phyloP scores from a whole-genome alignment of 2,329 filamentous ascomycete genomes.

The Ceratocystis ficicola region DNA sequence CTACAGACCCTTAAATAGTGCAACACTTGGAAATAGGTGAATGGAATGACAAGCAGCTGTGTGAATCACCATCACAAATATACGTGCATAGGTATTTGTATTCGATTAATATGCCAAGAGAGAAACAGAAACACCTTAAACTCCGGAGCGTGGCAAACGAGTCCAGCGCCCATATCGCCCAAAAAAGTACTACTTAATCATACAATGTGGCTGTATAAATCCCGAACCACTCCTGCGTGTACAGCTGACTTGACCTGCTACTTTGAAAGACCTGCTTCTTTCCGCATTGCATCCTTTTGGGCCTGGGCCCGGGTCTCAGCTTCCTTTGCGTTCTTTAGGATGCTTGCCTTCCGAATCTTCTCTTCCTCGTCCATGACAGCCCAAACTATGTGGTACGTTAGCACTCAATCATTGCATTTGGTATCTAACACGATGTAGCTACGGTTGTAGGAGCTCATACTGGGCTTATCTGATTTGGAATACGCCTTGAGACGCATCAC shows the following conservation, averaged over 20 bases:
- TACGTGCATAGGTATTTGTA: too few species aligned
- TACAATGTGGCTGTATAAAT: not conserved
- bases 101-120: not conserved
- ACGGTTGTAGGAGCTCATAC: constrained; percentile 39
- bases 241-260: constrained; percentile 23
- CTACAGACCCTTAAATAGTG: not conserved
- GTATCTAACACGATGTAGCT: not conserved
- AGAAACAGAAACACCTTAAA: constrained; percentile 1
- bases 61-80: too few species aligned
- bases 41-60: not conserved
- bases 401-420: not conserved
- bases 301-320: constrained; percentile 34
- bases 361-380: constrained; percentile 40
- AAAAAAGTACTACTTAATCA: constrained; percentile 6
- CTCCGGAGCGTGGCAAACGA: not conserved
- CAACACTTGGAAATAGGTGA: too few species aligned
- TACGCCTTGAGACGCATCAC: constrained; percentile 74
- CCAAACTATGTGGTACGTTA: constrained; percentile 34
- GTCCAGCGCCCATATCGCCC: not conserved
- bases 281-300: constrained; percentile 39
- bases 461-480: constrained; percentile 82
- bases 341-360: constrained; percentile 32
- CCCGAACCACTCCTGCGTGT: not conserved
- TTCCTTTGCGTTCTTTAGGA: constrained; percentile 30
- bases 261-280: constrained; percentile 35